Percentiles rank a stretch among this genome's conserved stretches.
Evolutionary conservation across 768 basidiomycete genomes (phyloP).

Genomic region (Termitomyces sp.): DNA sequence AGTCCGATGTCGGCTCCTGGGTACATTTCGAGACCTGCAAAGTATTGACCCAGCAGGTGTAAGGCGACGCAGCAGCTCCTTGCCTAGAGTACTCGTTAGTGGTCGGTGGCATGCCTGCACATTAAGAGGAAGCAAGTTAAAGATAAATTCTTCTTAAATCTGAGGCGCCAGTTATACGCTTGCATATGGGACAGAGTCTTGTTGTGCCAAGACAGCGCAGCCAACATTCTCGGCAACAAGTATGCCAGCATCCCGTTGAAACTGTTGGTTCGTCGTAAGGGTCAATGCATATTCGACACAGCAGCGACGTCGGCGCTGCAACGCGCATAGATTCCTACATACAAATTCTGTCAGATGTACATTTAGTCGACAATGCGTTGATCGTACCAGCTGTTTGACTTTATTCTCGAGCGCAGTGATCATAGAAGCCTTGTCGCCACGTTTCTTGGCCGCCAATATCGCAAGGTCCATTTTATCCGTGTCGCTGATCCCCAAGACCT

Average conservation of each 20-base stretch:
- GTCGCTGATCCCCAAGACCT: conserved; percentile 36
- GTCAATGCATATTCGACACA: conserved; percentile 79
- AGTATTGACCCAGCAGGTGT: no score
- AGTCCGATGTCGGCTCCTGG: background rate
- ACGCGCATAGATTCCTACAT: conserved; percentile 42
- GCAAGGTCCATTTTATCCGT: conserved; percentile 43
- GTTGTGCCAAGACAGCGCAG: conserved; percentile 78
- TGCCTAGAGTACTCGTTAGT: background rate
- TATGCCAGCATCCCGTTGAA: conserved; percentile 86
- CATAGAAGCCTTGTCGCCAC: conserved; percentile 42
- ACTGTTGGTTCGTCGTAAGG: conserved; percentile 73
- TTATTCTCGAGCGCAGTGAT: conserved; percentile 58
- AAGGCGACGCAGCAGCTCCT: background rate
- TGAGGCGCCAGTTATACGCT: conserved; percentile 74
- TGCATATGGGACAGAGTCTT: conserved; percentile 83
- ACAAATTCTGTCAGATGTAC: conserved; percentile 1
- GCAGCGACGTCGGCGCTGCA: conserved; percentile 35
- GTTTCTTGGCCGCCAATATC: conserved; percentile 43
- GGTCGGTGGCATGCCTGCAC: background rate
- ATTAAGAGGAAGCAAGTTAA: conserved; percentile 20
- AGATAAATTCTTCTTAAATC: conserved; percentile 76
- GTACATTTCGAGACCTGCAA: background rate
- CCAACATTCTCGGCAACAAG: conserved; percentile 81
- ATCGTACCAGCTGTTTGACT: conserved; percentile 47
- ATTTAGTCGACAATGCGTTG: background rate